phyloP scores from a whole-genome alignment of 2,329 filamentous ascomycete species.

The Cercospora zeina region DNA sequence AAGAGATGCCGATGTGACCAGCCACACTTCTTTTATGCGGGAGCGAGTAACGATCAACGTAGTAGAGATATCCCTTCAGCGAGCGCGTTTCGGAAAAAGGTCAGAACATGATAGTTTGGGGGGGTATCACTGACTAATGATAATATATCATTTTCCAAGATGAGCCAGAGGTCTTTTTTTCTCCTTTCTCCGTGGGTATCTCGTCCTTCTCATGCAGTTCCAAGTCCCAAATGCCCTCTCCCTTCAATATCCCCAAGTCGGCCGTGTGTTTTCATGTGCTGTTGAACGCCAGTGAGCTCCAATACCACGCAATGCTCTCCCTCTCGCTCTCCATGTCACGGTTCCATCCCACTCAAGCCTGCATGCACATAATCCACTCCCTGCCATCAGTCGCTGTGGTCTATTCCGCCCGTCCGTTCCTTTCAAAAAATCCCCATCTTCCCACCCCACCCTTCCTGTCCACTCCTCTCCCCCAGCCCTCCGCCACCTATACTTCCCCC shows the following conservation, averaged over 20 bases:
- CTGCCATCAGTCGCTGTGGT: background rate
- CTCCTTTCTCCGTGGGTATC: background rate
- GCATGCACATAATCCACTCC: background rate
- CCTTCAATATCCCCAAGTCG: background rate
- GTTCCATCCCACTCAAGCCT: background rate
- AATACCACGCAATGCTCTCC: background rate
- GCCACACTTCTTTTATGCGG: background rate
- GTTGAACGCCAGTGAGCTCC: background rate
- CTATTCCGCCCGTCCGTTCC: no score
- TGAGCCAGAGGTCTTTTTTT: background rate
- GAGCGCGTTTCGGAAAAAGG: background rate
- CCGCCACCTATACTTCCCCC: background rate
- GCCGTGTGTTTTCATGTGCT: background rate
- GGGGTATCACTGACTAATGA: background rate
- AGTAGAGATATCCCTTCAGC: background rate
- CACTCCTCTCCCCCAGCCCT: constrained; percentile 5
- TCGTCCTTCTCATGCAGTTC: background rate
- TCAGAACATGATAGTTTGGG: background rate
- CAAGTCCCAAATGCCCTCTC: background rate
- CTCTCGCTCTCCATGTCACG: background rate
- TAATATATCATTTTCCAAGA: background rate
- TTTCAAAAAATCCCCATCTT: constrained; percentile 28
- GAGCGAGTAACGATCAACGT: background rate
- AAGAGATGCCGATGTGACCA: background rate
- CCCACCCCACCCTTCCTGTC: constrained; percentile 14